Evolutionary conservation across 2,329 filamentous ascomycete genomes (phyloP).

Genomic region (Fusarium tuaranense): DNA sequence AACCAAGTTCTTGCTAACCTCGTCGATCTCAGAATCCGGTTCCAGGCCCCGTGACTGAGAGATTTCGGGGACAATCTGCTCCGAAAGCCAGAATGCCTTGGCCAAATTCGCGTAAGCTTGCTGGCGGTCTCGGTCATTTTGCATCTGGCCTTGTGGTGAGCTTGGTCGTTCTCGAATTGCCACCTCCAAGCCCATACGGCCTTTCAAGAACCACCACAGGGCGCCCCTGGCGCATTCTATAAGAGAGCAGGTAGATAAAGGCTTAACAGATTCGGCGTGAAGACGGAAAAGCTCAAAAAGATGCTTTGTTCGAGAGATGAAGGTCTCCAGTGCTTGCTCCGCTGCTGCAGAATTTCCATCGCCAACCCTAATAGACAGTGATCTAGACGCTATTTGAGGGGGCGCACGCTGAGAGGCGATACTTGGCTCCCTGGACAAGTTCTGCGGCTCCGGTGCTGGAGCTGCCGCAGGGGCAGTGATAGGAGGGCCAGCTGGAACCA

Average conservation of each 20-base stretch:
- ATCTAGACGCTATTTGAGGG: conserved; percentile 45
- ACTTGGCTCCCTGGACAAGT: conserved; percentile 40
- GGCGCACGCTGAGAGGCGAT: conserved; percentile 43
- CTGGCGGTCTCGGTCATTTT: conserved; percentile 68
- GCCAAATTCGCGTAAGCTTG: conserved; percentile 89
- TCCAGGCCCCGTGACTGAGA: conserved; percentile 56
- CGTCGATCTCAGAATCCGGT: conserved; percentile 61
- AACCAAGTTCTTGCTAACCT: conserved; percentile 66
- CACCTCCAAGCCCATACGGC: conserved; percentile 79
- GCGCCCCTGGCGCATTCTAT: conserved; percentile 78
- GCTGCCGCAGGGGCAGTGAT: conserved; percentile 14
- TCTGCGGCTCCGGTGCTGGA: conserved; percentile 28
- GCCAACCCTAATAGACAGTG: conserved; percentile 54
- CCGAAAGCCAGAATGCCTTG: conserved; percentile 86
- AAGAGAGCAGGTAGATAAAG: conserved; percentile 71
- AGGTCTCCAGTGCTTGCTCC: conserved; percentile 76
- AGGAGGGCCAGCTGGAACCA: conserved; percentile 15
- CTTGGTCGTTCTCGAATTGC: conserved; percentile 74
- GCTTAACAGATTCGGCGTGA: conserved; percentile 79
- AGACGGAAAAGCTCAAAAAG: conserved; percentile 81
- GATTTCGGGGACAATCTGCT: conserved; percentile 65
- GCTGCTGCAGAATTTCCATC: conserved; percentile 59
- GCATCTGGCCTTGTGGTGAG: conserved; percentile 62
- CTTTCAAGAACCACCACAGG: conserved; percentile 91
- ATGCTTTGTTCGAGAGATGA: conserved; percentile 77